Evolutionary conservation across 345 rosid species (phyloP).

Genomic region (Aquilaria yunnanensis): DNA sequence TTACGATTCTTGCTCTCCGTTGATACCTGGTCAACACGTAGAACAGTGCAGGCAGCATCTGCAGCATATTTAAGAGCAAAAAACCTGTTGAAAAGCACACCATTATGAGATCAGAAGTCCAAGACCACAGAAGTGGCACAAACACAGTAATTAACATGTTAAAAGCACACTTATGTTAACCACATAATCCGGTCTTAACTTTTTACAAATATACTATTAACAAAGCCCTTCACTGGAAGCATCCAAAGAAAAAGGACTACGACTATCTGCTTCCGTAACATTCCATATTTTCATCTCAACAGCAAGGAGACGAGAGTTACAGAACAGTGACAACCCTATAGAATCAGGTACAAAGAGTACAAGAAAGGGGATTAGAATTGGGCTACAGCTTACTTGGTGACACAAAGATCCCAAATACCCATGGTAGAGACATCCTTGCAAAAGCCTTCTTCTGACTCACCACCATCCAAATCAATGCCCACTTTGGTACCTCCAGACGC

Average conservation of each 20-base stretch:
- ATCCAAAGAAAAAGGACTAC: neutral
- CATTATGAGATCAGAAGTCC: neutral
- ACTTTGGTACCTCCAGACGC: conserved; percentile 85
- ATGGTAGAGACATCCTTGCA: conserved; percentile 64
- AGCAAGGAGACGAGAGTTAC: neutral
- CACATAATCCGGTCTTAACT: neutral
- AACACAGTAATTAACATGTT: too few species aligned
- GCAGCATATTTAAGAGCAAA: conserved; percentile 95
- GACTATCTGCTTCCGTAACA: too few species aligned
- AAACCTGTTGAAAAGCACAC: conserved; percentile 37
- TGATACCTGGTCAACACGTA: conserved; percentile 93
- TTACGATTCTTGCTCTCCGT: conserved; percentile 1
- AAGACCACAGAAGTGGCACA: too few species aligned
- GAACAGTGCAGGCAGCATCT: conserved; percentile 95
- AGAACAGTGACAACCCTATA: too few species aligned
- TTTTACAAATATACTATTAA: neutral
- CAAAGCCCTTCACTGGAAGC: neutral
- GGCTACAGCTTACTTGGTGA: conserved; percentile 58
- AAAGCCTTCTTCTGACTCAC: conserved; percentile 72
- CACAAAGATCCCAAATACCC: conserved; percentile 83
- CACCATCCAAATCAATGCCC: conserved; percentile 85
- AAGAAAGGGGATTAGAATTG: neutral
- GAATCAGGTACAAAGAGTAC: too few species aligned
- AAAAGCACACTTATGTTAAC: too few species aligned
- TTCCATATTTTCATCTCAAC: too few species aligned